Evolutionary conservation across 768 basidiomycete species (phyloP), one percentile per base, ranked within the genome.

Genomic region (Mycena rebaudengoi): DNA sequence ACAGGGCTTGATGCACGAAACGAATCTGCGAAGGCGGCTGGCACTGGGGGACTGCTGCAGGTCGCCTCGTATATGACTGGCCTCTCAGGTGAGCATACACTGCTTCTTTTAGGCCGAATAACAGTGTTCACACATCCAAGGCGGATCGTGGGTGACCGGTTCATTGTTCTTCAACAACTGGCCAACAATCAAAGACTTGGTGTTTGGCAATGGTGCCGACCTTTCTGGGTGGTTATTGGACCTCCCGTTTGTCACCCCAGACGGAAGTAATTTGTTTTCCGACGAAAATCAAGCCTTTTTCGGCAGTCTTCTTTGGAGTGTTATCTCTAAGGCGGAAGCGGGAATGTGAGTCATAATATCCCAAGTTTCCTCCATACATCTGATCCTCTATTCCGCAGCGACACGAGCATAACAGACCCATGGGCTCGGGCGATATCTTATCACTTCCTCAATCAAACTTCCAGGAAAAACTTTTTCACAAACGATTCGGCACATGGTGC

Each of bases 401-500:
- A 89, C 70, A 89, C 87, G 20, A 89, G 88, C 56, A 60, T 91
- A 44, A 85, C 85, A 1, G 91, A 92, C 70, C 76, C 86, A 7
- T 91, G 88, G 84, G 73, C 83, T 0, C 85, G 89, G 1, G 84
- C 88, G 72, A 82, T 93, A 32, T 83, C 88, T 1, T 89, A 90
- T 65, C 92, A 94, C 72, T 92, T 92, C 68, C 76, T 90, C 60
- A 91, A 88, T 69, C 85, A 86, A 52, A 92, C 91, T 0, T 79
- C 81, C 7, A 76, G 81, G 16, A 59, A 55, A 11, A 88, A 91
- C 69, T 88, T 91, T 69, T 89, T 87, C 74, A 84, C 85, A 2
- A 85, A 88, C 46, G 73, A 81, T 41, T 78, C 85, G 1, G 78
- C 81, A 7, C 91, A 92, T 64, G 90, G 90, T n/a, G 87, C 89